These are phyloP conservation scores for Phytophthora pini DNA, from an alignment of 352 stramenopile species.

Conservation along the genomic window DNA sequence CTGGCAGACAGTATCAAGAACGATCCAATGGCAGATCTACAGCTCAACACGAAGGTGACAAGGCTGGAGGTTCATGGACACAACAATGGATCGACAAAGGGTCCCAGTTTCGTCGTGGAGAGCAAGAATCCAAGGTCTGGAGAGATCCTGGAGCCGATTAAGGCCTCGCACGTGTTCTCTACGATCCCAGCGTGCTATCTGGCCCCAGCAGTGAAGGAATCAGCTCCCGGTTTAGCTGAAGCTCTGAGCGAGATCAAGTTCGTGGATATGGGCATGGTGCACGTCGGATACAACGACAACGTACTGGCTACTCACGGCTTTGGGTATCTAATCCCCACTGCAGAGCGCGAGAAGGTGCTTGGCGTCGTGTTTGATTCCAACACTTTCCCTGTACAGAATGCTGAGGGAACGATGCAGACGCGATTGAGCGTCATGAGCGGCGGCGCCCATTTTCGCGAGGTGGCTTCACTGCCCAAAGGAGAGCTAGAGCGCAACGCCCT, in stretches of 20 bases:
- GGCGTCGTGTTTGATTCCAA: slow-evolving; percentile 91
- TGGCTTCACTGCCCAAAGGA: slow-evolving; percentile 45
- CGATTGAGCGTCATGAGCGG: slow-evolving; percentile 88
- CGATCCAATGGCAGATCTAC: slow-evolving; percentile 53
- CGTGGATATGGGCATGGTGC: slow-evolving; percentile 84
- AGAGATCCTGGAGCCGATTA: slow-evolving; percentile 40
- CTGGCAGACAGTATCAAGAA: slow-evolving; percentile 51
- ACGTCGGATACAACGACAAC: slow-evolving; percentile 71
- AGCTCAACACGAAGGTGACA: slow-evolving; percentile 45
- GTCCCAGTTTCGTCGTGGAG: slow-evolving; percentile 47
- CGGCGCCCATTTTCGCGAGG: slow-evolving; percentile 76
- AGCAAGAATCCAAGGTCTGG: slow-evolving; percentile 43
- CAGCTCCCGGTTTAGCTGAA: slow-evolving; percentile 53
- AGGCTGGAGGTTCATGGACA: slow-evolving; percentile 32
- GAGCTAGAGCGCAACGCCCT: slow-evolving; percentile 71
- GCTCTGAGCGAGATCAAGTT: slow-evolving; percentile 76
- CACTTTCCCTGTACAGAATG: slow-evolving; percentile 87
- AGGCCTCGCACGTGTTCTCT: slow-evolving; percentile 77
- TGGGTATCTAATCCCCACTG: slow-evolving; percentile 84
- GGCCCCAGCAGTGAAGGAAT: slow-evolving; percentile 46
- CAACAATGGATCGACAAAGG: slow-evolving; percentile 17
- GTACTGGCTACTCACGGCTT: slow-evolving; percentile 80
- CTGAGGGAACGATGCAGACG: slow-evolving; percentile 50
- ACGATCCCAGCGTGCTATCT: slow-evolving; percentile 76
- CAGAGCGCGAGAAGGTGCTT: slow-evolving; percentile 74